Base-by-base conservation (phyloP, 139 green algal genomes). In the Bryopsis sp. region DNA sequence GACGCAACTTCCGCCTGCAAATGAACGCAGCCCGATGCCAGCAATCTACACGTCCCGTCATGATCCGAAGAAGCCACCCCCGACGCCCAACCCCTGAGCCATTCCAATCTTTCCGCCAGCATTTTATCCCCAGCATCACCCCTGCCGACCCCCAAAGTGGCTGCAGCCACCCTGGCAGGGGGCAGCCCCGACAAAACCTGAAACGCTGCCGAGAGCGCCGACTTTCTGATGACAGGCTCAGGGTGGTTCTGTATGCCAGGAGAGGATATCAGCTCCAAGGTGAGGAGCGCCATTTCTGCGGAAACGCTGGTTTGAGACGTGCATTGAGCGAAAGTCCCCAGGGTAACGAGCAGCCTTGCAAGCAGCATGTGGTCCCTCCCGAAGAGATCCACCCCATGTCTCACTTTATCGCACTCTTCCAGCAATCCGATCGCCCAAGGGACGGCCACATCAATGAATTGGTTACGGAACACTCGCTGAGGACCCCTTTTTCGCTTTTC, bases 241-340 rank as follows among this genome's bases (percentile, higher is more conserved):
- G 39, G 32, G 26, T 22, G 15, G 7, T 65, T 65, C 24, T 65
- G 58, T 33, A 47, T 33, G 7, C 15, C n/a, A 5, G 43, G 32
- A 43, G 4, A 15, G 39, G 15, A n/a, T 3, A 65, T 32, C 58
- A 65, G 31, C 6, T 31, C 32, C 39, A 65, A 65, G 4, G 31
- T 26, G 5, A 6, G 4, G 28, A 65, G 31, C 5, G 58, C 58
- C 26, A 65, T 8, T n/a, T 31, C 6, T 46, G 58, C 43, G 4
- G 58, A 65, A 11, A 22, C 31, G 5, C 39, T 65, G 4, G 58
- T 47, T 33, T 65, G 58, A 22, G 4, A 32, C 31, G 31, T 33
- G 31, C 58, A 46, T 65, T 65, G 32, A 28, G 58, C 58, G 43
- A 65, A 65, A 11, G 58, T 65, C 15, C 29, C 29, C 8, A 65